Evolutionary conservation across 2,329 filamentous ascomycete species (phyloP), one percentile per base, ranked within the genome.

Genomic region (Truncatella angustata): DNA sequence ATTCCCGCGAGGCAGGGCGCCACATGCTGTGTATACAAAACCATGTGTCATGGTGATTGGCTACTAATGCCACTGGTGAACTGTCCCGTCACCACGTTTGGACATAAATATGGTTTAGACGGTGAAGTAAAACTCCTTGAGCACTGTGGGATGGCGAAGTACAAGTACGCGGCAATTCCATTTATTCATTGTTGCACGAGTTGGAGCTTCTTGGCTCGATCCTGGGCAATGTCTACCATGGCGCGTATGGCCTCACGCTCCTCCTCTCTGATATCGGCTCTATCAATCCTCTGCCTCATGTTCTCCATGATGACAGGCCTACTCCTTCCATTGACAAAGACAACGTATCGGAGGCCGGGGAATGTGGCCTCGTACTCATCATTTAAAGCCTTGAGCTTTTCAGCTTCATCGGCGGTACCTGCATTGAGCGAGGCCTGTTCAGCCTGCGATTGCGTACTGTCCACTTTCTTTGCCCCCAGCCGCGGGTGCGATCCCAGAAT

Each of bases 151-250:
- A n/a, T n/a, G n/a, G n/a, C n/a, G n/a, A n/a, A n/a, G n/a, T n/a
- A n/a, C n/a, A n/a, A 21, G 5, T 18, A 21, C 37, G 24, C 37
- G 32, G 32, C n/a, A 4, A 21, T 6, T 39, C 36, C 21, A 30
- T 36, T 18, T 11, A n/a, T 26, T 42, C 49, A 60, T 18, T 49
- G n/a, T n/a, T n/a, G 36, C 16, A 47, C 34, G 56, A 64, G 42
- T 18, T 53, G 53, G 35, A 90, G 68, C 69, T 91, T 95, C 28
- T 70, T 68, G 1, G 87, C 90, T 45, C 92, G 81, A 63, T 96
- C 90, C 48, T 82, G 81, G 26, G 92, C 92, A 64, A 97, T 97
- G 62, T 91, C 88, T 64, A 90, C 91, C 90, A 97, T 96, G 36
- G 92, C 91, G 87, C 87, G 79, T 46, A 96, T 86, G 5, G 83